Conservation (phyloP, 1,139 yeast genomes). For the Yamadazyma diddensiae region DNA sequence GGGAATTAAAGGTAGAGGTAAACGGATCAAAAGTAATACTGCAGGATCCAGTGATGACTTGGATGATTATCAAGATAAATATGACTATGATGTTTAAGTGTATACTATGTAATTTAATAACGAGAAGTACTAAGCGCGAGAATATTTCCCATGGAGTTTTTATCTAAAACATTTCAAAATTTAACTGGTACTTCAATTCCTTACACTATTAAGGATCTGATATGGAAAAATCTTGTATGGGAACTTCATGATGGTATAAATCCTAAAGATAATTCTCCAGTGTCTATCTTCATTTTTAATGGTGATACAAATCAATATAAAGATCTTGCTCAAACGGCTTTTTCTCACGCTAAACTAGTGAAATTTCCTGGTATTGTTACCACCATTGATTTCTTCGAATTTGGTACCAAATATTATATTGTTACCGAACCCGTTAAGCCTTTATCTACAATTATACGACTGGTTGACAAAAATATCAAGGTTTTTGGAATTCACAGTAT, state of each 20-base stretch:
- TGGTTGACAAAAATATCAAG: slow-evolving; percentile 34
- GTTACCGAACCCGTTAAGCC: slow-evolving; percentile 80
- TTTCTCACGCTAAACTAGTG: slow-evolving; percentile 62
- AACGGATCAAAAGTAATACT: slow-evolving; percentile 15
- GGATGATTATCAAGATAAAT: slow-evolving; percentile 2
- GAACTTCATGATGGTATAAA: slow-evolving; percentile 45
- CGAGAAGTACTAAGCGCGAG: not conserved
- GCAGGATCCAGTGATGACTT: slow-evolving; percentile 2
- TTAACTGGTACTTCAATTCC: slow-evolving; percentile 57
- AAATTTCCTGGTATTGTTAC: slow-evolving; percentile 76
- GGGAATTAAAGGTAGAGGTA: slow-evolving; percentile 90
- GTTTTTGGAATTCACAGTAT: slow-evolving; percentile 61
- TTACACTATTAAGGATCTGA: slow-evolving; percentile 48
- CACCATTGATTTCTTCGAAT: slow-evolving; percentile 66
- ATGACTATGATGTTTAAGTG: slow-evolving; percentile 1
- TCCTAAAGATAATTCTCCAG: slow-evolving; percentile 37
- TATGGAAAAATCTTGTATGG: slow-evolving; percentile 40
- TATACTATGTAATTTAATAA: not conserved
- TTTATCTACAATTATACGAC: slow-evolving; percentile 33
- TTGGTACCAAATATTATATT: slow-evolving; percentile 54
- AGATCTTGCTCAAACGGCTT: slow-evolving; percentile 53
- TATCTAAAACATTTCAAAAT: slow-evolving; percentile 54
- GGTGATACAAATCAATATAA: slow-evolving; percentile 4
- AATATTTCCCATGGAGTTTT: slow-evolving; percentile 48
- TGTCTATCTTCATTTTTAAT: slow-evolving; percentile 65